Evolutionary conservation across 2,329 filamentous ascomycete species (phyloP).

Genomic region (Ophiostoma ulmi): DNA sequence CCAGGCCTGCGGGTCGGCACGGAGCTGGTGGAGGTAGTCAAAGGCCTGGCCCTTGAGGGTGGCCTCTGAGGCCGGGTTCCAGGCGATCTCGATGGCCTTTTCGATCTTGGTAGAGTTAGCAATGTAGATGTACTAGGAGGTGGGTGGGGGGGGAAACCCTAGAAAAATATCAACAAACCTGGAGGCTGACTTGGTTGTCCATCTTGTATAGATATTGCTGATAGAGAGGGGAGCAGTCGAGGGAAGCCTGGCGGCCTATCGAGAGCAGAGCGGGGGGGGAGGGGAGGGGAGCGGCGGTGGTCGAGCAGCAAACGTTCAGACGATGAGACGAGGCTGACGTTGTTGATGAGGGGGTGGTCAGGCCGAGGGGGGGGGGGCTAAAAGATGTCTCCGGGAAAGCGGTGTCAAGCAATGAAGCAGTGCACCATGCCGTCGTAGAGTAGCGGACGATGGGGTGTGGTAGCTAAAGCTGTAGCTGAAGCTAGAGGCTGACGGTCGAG

Average conservation of each 20-base stretch:
- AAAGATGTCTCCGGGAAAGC: not conserved
- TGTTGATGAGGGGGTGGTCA: not conserved
- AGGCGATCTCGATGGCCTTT: slow-evolving; percentile 92
- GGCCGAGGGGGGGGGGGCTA: not conserved
- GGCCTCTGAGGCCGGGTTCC: slow-evolving; percentile 71
- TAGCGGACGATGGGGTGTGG: not conserved
- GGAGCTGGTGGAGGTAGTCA: slow-evolving; percentile 72
- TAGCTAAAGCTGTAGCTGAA: not conserved
- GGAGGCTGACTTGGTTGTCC: slow-evolving; percentile 23
- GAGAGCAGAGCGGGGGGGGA: not conserved
- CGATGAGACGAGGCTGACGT: not conserved
- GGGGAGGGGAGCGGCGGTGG: not conserved
- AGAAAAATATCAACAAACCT: slow-evolving; percentile 15
- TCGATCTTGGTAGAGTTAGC: slow-evolving; percentile 58
- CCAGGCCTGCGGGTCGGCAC: slow-evolving; percentile 79
- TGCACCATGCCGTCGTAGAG: slow-evolving; percentile 14
- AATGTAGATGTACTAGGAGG: not conserved
- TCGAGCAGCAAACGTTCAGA: slow-evolving; percentile 14
- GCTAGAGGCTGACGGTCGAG: not conserved
- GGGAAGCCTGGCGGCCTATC: slow-evolving; percentile 15
- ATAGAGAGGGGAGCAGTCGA: slow-evolving; percentile 10
- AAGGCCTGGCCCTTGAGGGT: slow-evolving; percentile 75
- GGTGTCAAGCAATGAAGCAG: slow-evolving; percentile 13
- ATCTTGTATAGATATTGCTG: not conserved
- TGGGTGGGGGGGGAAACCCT: not conserved